Evolutionary conservation across 1,284 basidiomycete species (phyloP).

Genomic region (Stereum hirsutum): DNA sequence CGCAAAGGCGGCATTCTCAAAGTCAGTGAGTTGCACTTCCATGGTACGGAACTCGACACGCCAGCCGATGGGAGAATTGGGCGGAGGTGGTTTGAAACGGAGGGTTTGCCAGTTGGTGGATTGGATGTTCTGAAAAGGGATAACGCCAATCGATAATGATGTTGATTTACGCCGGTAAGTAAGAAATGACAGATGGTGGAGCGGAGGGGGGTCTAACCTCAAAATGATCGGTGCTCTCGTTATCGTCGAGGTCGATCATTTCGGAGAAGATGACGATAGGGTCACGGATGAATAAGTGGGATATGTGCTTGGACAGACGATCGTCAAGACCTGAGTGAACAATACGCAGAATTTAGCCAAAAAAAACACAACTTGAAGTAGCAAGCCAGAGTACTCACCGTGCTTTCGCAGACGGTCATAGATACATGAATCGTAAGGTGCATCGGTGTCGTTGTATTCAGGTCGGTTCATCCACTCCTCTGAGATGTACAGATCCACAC

Average conservation of each 20-base stretch:
- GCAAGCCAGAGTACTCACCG: slow-evolving; percentile 37
- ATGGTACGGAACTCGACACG: slow-evolving; percentile 97
- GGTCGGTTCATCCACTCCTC: slow-evolving; percentile 81
- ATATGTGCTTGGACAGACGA: slow-evolving; percentile 83
- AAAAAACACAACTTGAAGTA: neutral
- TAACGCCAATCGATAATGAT: slow-evolving; percentile 6
- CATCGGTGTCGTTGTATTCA: slow-evolving; percentile 86
- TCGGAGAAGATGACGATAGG: slow-evolving; percentile 95
- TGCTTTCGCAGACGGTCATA: slow-evolving; percentile 63
- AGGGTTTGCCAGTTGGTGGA: slow-evolving; percentile 99
- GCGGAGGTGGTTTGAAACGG: slow-evolving; percentile 96
- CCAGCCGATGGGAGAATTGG: slow-evolving; percentile 92
- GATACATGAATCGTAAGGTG: slow-evolving; percentile 75
- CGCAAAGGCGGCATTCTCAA: slow-evolving; percentile 96
- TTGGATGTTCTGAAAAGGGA: slow-evolving; percentile 74
- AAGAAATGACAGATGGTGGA: too few species aligned
- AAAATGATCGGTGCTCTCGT: slow-evolving; percentile 87
- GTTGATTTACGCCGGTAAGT: neutral
- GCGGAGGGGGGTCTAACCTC: too few species aligned
- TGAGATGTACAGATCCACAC: slow-evolving; percentile 91
- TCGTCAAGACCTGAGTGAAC: slow-evolving; percentile 64
- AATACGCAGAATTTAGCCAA: slow-evolving; percentile 2
- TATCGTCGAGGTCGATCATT: slow-evolving; percentile 88
- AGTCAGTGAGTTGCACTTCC: slow-evolving; percentile 99
- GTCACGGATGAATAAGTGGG: slow-evolving; percentile 97